These are phyloP conservation scores for Viola pubescens DNA, from an alignment of 441 rosid species.

Conservation along the genomic window DNA sequence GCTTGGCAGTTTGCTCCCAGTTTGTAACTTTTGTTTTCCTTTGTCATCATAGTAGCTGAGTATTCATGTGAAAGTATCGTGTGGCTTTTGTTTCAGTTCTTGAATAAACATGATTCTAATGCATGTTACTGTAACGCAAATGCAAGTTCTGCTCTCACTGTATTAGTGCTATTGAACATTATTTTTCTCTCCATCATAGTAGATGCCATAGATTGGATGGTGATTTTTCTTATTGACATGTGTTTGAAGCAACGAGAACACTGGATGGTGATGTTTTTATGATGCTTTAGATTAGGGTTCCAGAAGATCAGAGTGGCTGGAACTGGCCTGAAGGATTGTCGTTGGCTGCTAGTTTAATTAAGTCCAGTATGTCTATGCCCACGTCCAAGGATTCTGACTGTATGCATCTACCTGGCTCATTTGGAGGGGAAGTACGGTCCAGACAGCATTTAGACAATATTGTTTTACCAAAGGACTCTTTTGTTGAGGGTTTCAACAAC, in stretches of 20 bases:
- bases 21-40: too few relatives aligned
- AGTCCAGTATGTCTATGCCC: constrained; percentile 26
- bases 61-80: neutral
- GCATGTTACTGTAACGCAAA: neutral
- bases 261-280: constrained; percentile 70
- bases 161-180: constrained; percentile 14
- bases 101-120: too few relatives aligned
- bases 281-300: constrained; percentile 66
- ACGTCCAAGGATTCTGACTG: constrained; percentile 22
- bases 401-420: constrained; percentile 24
- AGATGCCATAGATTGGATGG: constrained; percentile 25
- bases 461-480: constrained; percentile 14
- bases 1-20: too few relatives aligned
- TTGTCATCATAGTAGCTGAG: neutral
- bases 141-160: constrained; percentile 12
- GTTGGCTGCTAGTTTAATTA: constrained; percentile 38
- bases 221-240: constrained; percentile 48
- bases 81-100: too few relatives aligned
- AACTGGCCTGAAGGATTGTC: constrained; percentile 56
- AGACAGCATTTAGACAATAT: constrained; percentile 19
- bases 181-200: constrained; percentile 9
- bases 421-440: constrained; percentile 24
- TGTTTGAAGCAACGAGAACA: constrained; percentile 56
- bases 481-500: constrained; percentile 18
- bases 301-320: constrained; percentile 57